Evolutionary conservation across 306 rosid species (phyloP).

Genomic region (Begonia peltatifolia): DNA sequence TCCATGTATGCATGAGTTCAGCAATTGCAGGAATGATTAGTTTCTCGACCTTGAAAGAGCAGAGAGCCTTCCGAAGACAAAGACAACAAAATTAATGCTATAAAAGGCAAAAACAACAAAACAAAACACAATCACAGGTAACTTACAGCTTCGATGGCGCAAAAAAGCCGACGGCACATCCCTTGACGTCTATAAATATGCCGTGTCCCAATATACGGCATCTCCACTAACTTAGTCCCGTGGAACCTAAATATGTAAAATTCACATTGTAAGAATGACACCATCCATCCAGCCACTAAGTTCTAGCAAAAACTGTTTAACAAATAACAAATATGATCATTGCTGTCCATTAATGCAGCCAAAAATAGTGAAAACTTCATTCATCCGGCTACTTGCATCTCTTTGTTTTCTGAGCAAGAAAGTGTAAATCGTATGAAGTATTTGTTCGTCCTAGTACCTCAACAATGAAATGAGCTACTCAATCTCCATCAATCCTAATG

Average conservation of each 20-base stretch:
- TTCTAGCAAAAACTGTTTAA: not conserved
- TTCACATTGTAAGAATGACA: slow-evolving; percentile 9
- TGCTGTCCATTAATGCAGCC: too few species aligned
- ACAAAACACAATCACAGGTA: not conserved
- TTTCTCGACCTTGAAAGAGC: slow-evolving; percentile 65
- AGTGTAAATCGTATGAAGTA: too few species aligned
- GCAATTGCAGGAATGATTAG: slow-evolving; percentile 90
- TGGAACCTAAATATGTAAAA: slow-evolving; percentile 55
- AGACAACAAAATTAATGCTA: slow-evolving; percentile 5
- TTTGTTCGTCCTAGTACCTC: too few species aligned
- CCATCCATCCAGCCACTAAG: slow-evolving; percentile 1
- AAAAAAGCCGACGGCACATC: slow-evolving; percentile 92
- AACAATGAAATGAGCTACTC: too few species aligned
- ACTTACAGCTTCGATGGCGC: slow-evolving; percentile 75
- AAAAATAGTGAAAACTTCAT: too few species aligned
- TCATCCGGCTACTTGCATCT: too few species aligned
- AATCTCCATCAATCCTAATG: too few species aligned
- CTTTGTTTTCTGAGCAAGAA: too few species aligned
- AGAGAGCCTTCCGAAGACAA: slow-evolving; percentile 44
- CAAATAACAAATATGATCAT: too few species aligned
- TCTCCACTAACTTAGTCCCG: slow-evolving; percentile 82
- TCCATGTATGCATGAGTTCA: slow-evolving; percentile 84
- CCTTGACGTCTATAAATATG: slow-evolving; percentile 93
- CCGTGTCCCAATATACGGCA: slow-evolving; percentile 98
- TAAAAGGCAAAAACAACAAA: not conserved